Conservation (phyloP, 1,284 basidiomycete species). For the Rhodotorula sp. region DNA sequence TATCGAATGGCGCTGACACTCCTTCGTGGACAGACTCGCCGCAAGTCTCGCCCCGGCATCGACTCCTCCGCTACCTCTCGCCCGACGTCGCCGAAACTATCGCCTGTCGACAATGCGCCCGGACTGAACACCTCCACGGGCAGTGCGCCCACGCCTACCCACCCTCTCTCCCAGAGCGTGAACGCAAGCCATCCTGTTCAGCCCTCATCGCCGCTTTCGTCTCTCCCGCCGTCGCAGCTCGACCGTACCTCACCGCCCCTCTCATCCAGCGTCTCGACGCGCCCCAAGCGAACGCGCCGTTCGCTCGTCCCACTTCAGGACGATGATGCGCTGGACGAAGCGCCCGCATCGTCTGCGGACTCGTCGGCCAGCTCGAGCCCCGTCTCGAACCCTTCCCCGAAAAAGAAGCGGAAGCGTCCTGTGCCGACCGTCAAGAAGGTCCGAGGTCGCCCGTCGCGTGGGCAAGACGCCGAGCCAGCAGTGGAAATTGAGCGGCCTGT, state of each 20-base stretch:
- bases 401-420: not conserved
- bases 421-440: not conserved
- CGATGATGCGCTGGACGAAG: not conserved
- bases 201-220: conserved; percentile 6
- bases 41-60: not conserved
- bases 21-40: not conserved
- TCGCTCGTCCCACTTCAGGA: not conserved
- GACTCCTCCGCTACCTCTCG: not conserved
- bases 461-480: not conserved
- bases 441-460: not conserved
- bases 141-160: not conserved
- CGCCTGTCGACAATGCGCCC: not conserved
- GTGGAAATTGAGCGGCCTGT: not conserved
- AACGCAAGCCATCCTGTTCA: not conserved
- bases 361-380: not conserved
- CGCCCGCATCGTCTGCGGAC: not conserved
- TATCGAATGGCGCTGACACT: not conserved
- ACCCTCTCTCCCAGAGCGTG: conserved; percentile 2
- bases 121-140: too few relatives aligned
- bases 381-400: not conserved
- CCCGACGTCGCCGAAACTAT: not conserved
- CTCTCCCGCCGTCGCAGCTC: not conserved
- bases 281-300: not conserved
- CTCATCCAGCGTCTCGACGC: not conserved
- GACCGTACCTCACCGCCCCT: not conserved